Base-by-base conservation (phyloP, 257 asterid genomes). In the Knoxia roxburghii region DNA sequence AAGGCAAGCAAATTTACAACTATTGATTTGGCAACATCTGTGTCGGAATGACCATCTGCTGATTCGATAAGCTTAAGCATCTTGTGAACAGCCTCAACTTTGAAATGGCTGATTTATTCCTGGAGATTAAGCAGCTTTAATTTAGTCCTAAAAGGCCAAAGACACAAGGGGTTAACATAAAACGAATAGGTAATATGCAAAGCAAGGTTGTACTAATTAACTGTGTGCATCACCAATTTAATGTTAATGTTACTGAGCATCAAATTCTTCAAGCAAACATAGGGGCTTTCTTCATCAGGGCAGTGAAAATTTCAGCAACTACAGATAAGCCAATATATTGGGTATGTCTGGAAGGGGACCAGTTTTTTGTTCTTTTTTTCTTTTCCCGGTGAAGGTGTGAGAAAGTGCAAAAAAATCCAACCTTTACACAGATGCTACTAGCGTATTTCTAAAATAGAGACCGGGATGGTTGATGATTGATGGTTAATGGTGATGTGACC, bases 101-200 rank as follows among this genome's bases (percentile, higher is more conserved):
- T 85, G 11, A 91, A 60, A 91, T 87, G 43, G 95, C 98, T 0
- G 94, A 86, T 78, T 89, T 89, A 81, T 91, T 91, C 79, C 97
- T 89, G 86, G 71, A 39, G 67, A 61, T 32, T 53, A 40, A 27
- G 59, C 9, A n/a, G n/a, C n/a, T n/a, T 32, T 15, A 56, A 56
- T 67, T 69, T 51, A 65, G 39, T 40, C 63, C 65, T n/a, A n/a
- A n/a, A n/a, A n/a, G n/a, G n/a, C n/a, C n/a, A n/a, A n/a, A n/a
- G n/a, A n/a, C n/a, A n/a, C n/a, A n/a, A n/a, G n/a, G n/a, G n/a
- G n/a, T n/a, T n/a, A n/a, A n/a, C n/a, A n/a, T n/a, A n/a, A n/a
- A n/a, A n/a, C n/a, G n/a, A n/a, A n/a, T n/a, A n/a, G n/a, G n/a
- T n/a, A n/a, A n/a, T n/a, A n/a, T n/a, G n/a, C n/a, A n/a, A n/a